Conservation (phyloP, 2,329 filamentous ascomycete species). For the Dendrostoma leiphaemia region DNA sequence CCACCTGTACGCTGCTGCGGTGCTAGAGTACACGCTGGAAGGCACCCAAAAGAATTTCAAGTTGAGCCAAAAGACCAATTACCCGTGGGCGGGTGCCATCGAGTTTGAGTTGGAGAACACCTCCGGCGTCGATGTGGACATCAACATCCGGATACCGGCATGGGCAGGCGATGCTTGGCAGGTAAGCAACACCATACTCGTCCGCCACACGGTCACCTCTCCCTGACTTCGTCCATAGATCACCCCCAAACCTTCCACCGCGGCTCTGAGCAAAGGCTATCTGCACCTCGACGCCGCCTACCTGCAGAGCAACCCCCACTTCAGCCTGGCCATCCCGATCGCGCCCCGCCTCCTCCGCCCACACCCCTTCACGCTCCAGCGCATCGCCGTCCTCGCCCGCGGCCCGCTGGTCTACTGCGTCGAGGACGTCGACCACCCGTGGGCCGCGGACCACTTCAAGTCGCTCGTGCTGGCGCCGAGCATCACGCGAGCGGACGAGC, state of each 20-base stretch:
- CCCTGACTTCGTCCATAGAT: background rate
- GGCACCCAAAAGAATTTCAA: conserved; percentile 29
- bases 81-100: conserved; percentile 55
- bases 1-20: conserved; percentile 52
- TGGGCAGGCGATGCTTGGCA: conserved; percentile 42
- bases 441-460: conserved; percentile 55
- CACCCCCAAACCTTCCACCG: background rate
- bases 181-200: background rate
- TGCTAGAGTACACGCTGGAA: conserved; percentile 36
- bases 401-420: conserved; percentile 60
- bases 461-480: conserved; percentile 29
- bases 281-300: conserved; percentile 41
- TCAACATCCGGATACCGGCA: conserved; percentile 52
- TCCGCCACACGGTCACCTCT: background rate
- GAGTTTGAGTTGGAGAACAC: conserved; percentile 39
- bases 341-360: conserved; percentile 47
- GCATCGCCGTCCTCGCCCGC: conserved; percentile 49
- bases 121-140: conserved; percentile 31
- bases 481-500: conserved; percentile 16
- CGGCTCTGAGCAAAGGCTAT: conserved; percentile 40
- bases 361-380: conserved; percentile 54
- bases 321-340: conserved; percentile 44
- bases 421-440: conserved; percentile 56
- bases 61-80: conserved; percentile 49
- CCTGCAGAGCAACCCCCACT: conserved; percentile 34